Conservation (phyloP, 768 basidiomycete species). For the Floccularia luteovirens region DNA sequence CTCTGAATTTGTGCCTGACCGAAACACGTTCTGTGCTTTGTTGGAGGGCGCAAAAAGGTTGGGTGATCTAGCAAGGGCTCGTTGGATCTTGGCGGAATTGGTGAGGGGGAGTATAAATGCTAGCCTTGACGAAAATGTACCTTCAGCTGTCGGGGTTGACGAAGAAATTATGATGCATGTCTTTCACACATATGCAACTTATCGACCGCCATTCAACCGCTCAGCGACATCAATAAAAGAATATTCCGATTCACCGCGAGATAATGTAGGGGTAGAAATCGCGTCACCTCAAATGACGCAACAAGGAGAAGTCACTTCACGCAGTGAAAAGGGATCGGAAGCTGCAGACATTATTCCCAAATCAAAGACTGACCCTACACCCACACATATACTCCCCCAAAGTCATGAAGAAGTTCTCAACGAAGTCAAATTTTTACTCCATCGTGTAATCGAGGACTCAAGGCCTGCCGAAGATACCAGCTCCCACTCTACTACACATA, state of each 20-base stretch:
- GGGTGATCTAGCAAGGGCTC: slow-evolving; percentile 73
- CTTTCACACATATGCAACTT: slow-evolving; percentile 84
- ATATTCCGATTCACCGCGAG: slow-evolving; percentile 5
- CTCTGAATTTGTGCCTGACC: slow-evolving; percentile 53
- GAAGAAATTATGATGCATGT: slow-evolving; percentile 75
- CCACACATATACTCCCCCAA: slow-evolving; percentile 63
- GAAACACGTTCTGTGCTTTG: slow-evolving; percentile 72
- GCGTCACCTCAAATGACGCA: not conserved
- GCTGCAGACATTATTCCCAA: slow-evolving; percentile 9
- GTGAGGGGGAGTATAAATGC: slow-evolving; percentile 28
- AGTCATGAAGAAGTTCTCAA: slow-evolving; percentile 61
- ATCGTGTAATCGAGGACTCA: slow-evolving; percentile 44
- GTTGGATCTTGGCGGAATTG: slow-evolving; percentile 91
- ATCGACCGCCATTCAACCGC: slow-evolving; percentile 62
- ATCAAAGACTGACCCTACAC: slow-evolving; percentile 18
- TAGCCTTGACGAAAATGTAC: slow-evolving; percentile 11
- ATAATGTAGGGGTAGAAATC: not conserved
- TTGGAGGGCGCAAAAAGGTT: slow-evolving; percentile 84
- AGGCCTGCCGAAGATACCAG: slow-evolving; percentile 5
- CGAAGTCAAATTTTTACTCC: slow-evolving; percentile 63
- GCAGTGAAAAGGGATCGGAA: not conserved
- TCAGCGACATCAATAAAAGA: slow-evolving; percentile 33
- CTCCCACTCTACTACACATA: slow-evolving; percentile 6
- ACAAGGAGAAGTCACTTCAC: not conserved
- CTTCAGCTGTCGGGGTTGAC: slow-evolving; percentile 30